phyloP scores from a whole-genome alignment of 306 rosid species.

The Fagus crenata region DNA sequence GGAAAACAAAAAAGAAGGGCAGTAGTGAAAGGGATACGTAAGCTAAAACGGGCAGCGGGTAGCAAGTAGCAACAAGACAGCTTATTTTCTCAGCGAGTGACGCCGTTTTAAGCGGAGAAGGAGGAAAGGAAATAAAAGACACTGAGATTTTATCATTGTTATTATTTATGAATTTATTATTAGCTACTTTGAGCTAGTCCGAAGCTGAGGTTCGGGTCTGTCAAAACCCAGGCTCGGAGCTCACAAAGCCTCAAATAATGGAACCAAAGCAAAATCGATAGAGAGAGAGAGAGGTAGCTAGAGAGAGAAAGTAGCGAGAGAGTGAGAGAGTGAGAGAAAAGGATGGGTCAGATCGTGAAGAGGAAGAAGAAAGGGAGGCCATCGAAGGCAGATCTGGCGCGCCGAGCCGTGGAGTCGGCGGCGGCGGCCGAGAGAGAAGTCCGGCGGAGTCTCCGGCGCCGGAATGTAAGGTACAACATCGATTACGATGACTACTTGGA shows the following conservation, averaged over 20 bases:
- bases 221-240: constrained; percentile 40
- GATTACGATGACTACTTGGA: constrained; percentile 82
- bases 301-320: constrained; percentile 36
- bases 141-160: too few species aligned
- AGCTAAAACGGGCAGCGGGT: constrained; percentile 68
- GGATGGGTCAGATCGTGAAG: constrained; percentile 99
- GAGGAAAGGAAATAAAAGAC: too few species aligned
- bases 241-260: constrained; percentile 64
- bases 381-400: constrained; percentile 95
- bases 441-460: constrained; percentile 84
- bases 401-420: constrained; percentile 58
- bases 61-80: constrained; percentile 31
- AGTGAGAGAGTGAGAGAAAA: constrained; percentile 14
- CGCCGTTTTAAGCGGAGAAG: constrained; percentile 24
- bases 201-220: constrained; percentile 40
- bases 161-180: neutral
- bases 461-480: constrained; percentile 86
- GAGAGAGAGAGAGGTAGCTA: constrained; percentile 31
- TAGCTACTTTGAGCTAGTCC: constrained; percentile 11
- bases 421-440: constrained; percentile 41
- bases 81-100: constrained; percentile 27
- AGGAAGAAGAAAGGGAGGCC: constrained; percentile 99
- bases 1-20: constrained; percentile 42
- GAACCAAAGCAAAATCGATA: constrained; percentile 48
- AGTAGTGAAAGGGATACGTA: constrained; percentile 44